Conservation (phyloP, 257 asterid species). For the Marsdenia floribunda region DNA sequence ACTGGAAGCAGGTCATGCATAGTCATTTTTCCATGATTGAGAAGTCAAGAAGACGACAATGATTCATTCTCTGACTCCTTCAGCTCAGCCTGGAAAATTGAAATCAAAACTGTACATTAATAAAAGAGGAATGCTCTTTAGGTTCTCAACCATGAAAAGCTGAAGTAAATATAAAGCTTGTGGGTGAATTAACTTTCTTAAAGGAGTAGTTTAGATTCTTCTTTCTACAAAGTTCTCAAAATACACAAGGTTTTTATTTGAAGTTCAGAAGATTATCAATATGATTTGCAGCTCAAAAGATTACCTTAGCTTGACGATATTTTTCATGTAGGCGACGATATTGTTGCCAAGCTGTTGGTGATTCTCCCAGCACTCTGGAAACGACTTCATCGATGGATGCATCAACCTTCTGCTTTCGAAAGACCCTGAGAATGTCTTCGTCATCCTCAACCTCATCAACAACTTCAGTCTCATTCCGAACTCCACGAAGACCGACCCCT, state of each 20-base stretch:
- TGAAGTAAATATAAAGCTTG: no score
- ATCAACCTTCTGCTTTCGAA: conserved; percentile 84
- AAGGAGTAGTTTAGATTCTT: no score
- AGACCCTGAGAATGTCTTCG: conserved; percentile 72
- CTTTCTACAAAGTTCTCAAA: no score
- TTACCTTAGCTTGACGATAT: conserved; percentile 88
- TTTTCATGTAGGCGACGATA: conserved; percentile 73
- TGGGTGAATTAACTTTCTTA: no score
- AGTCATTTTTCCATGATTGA: conserved; percentile 35
- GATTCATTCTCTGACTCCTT: conserved; percentile 32
- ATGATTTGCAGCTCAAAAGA: background rate
- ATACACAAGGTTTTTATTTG: no score
- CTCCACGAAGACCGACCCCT: conserved; percentile 87
- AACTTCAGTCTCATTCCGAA: conserved; percentile 46
- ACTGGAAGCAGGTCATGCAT: no score
- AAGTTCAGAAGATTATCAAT: no score
- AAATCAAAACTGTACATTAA: background rate
- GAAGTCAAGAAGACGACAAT: conserved; percentile 21
- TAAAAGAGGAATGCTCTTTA: background rate
- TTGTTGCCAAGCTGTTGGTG: conserved; percentile 76
- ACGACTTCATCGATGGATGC: conserved; percentile 80
- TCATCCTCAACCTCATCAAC: conserved; percentile 67
- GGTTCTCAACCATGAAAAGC: background rate
- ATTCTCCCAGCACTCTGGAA: conserved; percentile 83
- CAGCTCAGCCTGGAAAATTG: conserved; percentile 58